Conservation (phyloP, 1,139 yeast species). For the Geotrichum citri-aurantii region DNA sequence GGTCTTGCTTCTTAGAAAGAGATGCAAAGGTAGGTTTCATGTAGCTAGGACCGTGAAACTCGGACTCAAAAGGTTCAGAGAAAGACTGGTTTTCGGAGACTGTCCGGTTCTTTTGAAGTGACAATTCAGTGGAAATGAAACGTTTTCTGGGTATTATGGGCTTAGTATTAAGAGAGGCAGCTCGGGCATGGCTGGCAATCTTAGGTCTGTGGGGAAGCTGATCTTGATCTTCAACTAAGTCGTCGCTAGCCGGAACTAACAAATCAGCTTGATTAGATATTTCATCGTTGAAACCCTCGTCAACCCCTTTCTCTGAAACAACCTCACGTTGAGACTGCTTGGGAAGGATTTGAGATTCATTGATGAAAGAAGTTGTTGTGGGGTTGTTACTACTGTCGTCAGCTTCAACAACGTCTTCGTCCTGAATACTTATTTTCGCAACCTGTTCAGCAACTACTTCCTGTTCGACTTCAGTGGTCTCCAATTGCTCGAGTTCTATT, state of each 20-base stretch:
- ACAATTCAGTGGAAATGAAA: not conserved
- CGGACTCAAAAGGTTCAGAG: not conserved
- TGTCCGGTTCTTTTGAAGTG: not conserved
- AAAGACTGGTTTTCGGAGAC: not conserved
- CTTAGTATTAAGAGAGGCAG: not conserved
- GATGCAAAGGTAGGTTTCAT: slow-evolving; percentile 16
- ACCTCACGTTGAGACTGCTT: not conserved
- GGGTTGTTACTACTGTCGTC: not conserved
- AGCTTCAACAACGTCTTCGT: not conserved
- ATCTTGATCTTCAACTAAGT: not conserved
- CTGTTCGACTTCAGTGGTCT: not conserved
- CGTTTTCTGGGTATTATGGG: not conserved
- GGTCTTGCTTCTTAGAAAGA: slow-evolving; percentile 8
- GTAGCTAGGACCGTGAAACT: slow-evolving; percentile 6
- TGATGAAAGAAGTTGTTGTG: not conserved
- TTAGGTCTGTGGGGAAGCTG: not conserved
- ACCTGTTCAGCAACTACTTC: not conserved
- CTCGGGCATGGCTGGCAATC: not conserved
- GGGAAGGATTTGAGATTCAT: not conserved
- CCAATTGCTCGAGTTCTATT: not conserved
- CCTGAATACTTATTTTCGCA: not conserved
- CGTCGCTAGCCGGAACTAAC: not conserved
- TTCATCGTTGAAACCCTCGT: not conserved
- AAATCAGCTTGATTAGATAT: not conserved
- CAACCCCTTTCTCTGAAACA: not conserved